These are phyloP conservation scores for Xylaria intraflava DNA, from an alignment of 495 filamentous ascomycete genomes.

Conservation along the genomic window DNA sequence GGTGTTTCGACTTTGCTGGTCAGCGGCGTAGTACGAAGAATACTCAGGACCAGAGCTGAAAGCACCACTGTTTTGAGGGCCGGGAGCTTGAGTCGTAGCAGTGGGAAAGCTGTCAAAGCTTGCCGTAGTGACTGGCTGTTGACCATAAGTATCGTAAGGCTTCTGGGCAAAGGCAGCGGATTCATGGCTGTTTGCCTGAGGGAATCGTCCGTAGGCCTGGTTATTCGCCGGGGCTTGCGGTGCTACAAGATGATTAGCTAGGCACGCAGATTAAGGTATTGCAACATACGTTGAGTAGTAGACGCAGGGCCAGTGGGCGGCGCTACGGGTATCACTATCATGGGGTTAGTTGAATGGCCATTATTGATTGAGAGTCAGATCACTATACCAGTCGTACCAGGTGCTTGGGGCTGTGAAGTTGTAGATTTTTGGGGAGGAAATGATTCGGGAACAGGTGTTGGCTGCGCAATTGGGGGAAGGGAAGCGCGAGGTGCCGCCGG, in stretches of 20 bases:
- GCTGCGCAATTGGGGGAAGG: constrained; percentile 66
- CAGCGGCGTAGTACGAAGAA: constrained; percentile 80
- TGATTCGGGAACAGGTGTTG: constrained; percentile 52
- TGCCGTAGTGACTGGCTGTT: constrained; percentile 51
- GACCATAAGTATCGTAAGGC: constrained; percentile 74
- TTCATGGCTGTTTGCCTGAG: constrained; percentile 50
- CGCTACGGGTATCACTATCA: constrained; percentile 27
- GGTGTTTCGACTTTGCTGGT: constrained; percentile 64
- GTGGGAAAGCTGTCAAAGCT: constrained; percentile 46
- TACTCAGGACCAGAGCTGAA: constrained; percentile 76
- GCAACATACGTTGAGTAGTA: constrained; percentile 26
- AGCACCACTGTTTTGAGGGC: constrained; percentile 47
- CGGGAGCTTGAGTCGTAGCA: constrained; percentile 57
- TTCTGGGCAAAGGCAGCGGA: constrained; percentile 62
- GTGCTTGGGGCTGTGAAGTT: constrained; percentile 50
- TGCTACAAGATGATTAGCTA: constrained; percentile 19
- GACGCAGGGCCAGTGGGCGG: constrained; percentile 26
- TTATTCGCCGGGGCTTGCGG: constrained; percentile 34
- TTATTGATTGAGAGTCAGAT: constrained; percentile 4
- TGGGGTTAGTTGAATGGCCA: constrained; percentile 21
- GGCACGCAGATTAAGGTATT: constrained; percentile 23
- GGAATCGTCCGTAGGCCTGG: constrained; percentile 70
- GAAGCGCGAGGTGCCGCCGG: constrained; percentile 84
- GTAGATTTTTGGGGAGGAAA: constrained; percentile 58
- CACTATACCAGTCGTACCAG: constrained; percentile 34